Conservation (phyloP, 139 green algal genomes). For the Yamagishiella unicocca region DNA sequence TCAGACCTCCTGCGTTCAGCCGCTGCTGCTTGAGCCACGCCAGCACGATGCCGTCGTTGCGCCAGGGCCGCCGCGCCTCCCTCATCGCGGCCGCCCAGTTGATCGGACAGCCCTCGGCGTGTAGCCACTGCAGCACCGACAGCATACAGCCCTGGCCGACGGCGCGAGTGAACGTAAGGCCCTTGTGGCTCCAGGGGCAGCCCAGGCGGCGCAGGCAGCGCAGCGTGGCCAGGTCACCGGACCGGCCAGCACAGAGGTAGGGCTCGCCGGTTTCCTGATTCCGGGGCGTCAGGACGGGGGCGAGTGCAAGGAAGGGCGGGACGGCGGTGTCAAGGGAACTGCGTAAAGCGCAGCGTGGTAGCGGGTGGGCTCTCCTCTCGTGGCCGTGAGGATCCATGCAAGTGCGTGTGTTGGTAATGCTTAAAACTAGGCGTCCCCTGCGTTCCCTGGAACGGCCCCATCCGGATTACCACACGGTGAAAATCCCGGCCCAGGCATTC, state of each 20-base stretch:
- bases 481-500: no score
- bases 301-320: no score
- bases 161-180: not conserved
- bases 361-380: no score
- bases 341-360: no score
- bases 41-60: not conserved
- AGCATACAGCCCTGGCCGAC: not conserved
- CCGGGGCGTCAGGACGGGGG: not conserved
- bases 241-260: not conserved
- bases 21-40: not conserved
- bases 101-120: slow-evolving; percentile 3
- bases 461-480: no score
- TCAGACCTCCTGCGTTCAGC: no score
- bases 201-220: slow-evolving; percentile 11
- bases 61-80: not conserved
- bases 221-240: not conserved
- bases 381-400: no score
- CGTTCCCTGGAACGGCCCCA: no score
- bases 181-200: not conserved
- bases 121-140: slow-evolving; percentile 11
- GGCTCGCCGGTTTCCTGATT: not conserved
- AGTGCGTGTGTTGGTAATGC: no score
- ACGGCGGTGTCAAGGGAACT: not conserved
- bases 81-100: not conserved
- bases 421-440: no score